Percentiles rank a stretch among this genome's conserved stretches.
phyloP scores from a whole-genome alignment of 1,284 basidiomycete genomes.

The Cystobasidiaceae sp. region DNA sequence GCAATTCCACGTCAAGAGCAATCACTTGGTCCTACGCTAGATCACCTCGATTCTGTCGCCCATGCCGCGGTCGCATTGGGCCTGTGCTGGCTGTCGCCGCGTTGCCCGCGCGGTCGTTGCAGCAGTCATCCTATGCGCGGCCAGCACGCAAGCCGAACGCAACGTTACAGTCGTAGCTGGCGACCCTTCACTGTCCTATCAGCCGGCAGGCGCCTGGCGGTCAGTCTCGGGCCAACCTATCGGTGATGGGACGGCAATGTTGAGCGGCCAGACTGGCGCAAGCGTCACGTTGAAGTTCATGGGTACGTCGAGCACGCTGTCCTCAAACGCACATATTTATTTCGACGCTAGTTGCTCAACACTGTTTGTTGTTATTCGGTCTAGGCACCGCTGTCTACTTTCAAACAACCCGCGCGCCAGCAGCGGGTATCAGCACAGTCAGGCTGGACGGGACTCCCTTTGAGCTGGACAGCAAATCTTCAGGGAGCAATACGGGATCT shows the following conservation, averaged over 20 bases:
- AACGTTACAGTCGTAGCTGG: slow-evolving; percentile 1
- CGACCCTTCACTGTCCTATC: not conserved
- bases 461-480: slow-evolving; percentile 6
- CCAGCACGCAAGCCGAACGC: not conserved
- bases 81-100: not conserved
- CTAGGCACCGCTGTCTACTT: slow-evolving; percentile 28
- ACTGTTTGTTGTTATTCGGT: not conserved
- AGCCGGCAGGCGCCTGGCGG: slow-evolving; percentile 3
- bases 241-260: slow-evolving; percentile 3
- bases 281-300: slow-evolving; percentile 1
- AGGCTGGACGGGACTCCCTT: slow-evolving; percentile 12
- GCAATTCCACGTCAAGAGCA: no score
- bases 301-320: slow-evolving; percentile 12
- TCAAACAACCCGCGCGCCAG: slow-evolving; percentile 2
- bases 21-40: not conserved
- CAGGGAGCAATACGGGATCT: not conserved
- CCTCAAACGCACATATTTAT: not conserved
- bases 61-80: not conserved
- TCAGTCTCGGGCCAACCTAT: not conserved
- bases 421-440: not conserved
- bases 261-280: not conserved
- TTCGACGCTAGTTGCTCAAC: not conserved
- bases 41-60: not conserved
- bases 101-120: no score
- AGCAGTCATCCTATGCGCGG: no score